Conservation (phyloP, 805 yeast genomes). For the Starmerella potacharoeniae region DNA sequence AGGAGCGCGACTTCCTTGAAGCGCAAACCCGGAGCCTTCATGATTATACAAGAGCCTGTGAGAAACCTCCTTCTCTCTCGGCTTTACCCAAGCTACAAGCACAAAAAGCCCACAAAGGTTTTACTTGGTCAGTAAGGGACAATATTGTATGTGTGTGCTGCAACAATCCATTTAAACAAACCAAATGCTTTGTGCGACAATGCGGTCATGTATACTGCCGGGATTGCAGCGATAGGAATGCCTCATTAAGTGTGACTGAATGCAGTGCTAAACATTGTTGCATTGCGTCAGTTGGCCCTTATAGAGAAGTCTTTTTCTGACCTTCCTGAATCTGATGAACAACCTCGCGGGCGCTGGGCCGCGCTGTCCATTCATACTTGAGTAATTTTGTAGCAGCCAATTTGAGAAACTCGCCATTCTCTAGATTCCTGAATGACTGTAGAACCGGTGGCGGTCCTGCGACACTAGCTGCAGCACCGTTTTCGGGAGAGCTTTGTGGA, state of each 20-base stretch:
- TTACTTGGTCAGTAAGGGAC: background rate
- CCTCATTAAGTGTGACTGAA: background rate
- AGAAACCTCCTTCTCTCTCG: background rate
- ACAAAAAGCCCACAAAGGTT: background rate
- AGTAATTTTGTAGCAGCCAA: constrained; percentile 2
- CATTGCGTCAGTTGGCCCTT: background rate
- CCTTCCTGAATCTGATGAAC: background rate
- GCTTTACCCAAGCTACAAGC: background rate
- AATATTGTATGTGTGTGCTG: background rate
- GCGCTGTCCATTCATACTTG: constrained; percentile 10
- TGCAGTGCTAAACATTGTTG: background rate
- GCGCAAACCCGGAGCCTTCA: background rate
- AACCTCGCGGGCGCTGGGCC: constrained; percentile 11
- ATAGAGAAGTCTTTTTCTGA: background rate
- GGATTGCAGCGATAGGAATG: background rate
- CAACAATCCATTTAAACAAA: background rate
- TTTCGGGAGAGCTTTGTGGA: background rate
- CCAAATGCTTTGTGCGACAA: constrained; percentile 2
- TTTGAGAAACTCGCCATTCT: background rate
- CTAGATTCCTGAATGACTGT: background rate
- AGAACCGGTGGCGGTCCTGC: background rate
- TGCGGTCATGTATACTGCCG: constrained; percentile 13
- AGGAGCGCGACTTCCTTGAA: background rate
- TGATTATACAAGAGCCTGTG: background rate
- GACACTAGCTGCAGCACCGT: background rate